Base-by-base conservation (phyloP, 345 rosid genomes). In the Rhizophora apiculata region DNA sequence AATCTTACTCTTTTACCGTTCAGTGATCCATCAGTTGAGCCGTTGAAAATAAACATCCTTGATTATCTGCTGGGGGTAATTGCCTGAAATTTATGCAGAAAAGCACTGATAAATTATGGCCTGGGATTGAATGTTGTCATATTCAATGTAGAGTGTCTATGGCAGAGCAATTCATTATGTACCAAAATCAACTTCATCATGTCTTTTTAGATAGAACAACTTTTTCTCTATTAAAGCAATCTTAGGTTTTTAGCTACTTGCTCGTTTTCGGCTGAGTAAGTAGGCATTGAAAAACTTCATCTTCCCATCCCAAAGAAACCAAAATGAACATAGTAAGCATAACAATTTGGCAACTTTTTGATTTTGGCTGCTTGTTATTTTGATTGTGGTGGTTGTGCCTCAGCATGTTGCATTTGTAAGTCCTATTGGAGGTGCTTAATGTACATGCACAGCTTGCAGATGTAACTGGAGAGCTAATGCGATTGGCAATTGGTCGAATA, bases 401-500 rank as follows among this genome's bases (percentile, higher is more conserved):
- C 16, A 24, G 37, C 3, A n/a, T 8, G 32, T 3, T 2, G 22
- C 8, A 18, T 31, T 10, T 48, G 4, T n/a, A 4, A 46, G 54
- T 60, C 26, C 27, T 13, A 31, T 8, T 19, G 21, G 43, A 19
- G 59, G 62, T 69, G 32, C 48, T 74, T 64, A 26, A 3, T 37
- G 20, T 67, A 53, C 27, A 24, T 65, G 15, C 72, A 34, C 72
- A 95, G 97, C 85, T 95, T 81, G 97, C 99, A 22, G 99, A 95
- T 78, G 74, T 92, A 84, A 95, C 99, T 32, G 99, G 99, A 76
- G 99, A 95, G 78, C 81, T 95, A 74, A 95, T 95, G 99, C 70
- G 98, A 57, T 74, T 95, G 88, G 99, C 99, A 9, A 90, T 95
- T 48, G 94, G 97, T 66, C 80, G 89, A 59, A 84, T 95, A 81